Conservation (phyloP, 495 filamentous ascomycete species). For the Podospora pseudopauciseta region DNA sequence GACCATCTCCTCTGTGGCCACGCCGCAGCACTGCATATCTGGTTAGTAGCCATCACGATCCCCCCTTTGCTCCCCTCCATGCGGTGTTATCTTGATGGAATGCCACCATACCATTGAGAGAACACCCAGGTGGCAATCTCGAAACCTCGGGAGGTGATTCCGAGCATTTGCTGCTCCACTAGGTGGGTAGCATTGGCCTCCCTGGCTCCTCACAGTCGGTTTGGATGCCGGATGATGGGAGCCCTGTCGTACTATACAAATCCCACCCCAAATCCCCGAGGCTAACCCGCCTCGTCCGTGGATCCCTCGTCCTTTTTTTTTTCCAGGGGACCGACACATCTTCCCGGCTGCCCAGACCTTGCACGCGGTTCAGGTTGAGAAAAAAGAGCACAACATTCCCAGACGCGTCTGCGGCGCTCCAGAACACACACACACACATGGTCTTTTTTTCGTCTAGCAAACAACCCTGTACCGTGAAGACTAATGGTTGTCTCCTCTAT, state of each 20-base stretch:
- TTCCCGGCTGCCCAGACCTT: slow-evolving; percentile 35
- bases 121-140: slow-evolving; percentile 38
- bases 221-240: slow-evolving; percentile 29
- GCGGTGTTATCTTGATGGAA: slow-evolving; percentile 6
- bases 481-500: slow-evolving; percentile 53
- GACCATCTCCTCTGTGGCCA: not conserved
- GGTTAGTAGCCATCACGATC: slow-evolving; percentile 17
- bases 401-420: slow-evolving; percentile 38
- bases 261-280: slow-evolving; percentile 41
- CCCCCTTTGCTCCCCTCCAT: slow-evolving; percentile 1
- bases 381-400: slow-evolving; percentile 43
- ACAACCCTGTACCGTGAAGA: slow-evolving; percentile 33
- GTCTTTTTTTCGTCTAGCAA: slow-evolving; percentile 33
- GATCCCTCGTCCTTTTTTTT: slow-evolving; percentile 42
- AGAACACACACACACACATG: slow-evolving; percentile 19
- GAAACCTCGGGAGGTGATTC: slow-evolving; percentile 44
- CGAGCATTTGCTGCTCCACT: slow-evolving; percentile 43
- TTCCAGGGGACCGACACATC: slow-evolving; percentile 32
- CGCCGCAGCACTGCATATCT: slow-evolving; percentile 19
- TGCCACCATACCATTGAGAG: slow-evolving; percentile 16
- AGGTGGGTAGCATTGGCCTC: slow-evolving; percentile 25
- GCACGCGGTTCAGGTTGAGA: slow-evolving; percentile 27
- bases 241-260: slow-evolving; percentile 40
- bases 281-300: slow-evolving; percentile 44
- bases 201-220: slow-evolving; percentile 22